Percentiles rank a stretch among this genome's conserved stretches.
These are phyloP conservation scores for Cryptococcus sp. DNA, from an alignment of 1,284 basidiomycete genomes.

Conservation along the genomic window DNA sequence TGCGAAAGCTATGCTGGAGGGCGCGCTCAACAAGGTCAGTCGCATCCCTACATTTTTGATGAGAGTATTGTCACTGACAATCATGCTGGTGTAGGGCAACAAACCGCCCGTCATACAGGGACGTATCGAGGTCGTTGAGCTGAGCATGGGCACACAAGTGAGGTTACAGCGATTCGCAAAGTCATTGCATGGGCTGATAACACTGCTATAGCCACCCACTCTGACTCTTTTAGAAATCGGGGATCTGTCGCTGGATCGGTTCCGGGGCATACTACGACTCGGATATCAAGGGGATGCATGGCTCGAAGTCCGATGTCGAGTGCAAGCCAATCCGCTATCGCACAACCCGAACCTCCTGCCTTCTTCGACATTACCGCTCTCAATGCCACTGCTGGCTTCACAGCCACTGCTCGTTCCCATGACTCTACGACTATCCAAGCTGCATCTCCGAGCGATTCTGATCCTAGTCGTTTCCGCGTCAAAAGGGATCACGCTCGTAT, in stretches of 20 bases:
- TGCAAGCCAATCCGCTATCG: constrained; percentile 63
- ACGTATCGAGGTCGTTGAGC: constrained; percentile 93
- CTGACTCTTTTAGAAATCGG: constrained; percentile 97
- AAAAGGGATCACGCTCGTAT: constrained; percentile 97
- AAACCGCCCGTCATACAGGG: constrained; percentile 98
- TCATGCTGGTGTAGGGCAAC: constrained; percentile 60
- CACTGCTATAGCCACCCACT: constrained; percentile 79
- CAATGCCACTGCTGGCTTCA: constrained; percentile 82
- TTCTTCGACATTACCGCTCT: constrained; percentile 70
- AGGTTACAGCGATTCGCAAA: constrained; percentile 32
- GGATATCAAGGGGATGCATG: constrained; percentile 96
- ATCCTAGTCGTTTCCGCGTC: constrained; percentile 95
- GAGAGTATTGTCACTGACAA: background rate
- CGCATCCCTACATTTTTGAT: background rate
- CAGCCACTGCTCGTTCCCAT: constrained; percentile 95
- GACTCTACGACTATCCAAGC: constrained; percentile 92
- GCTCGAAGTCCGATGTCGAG: constrained; percentile 92
- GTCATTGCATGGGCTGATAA: background rate
- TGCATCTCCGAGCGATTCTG: constrained; percentile 92
- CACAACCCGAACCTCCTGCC: constrained; percentile 83
- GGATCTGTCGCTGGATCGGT: constrained; percentile 92
- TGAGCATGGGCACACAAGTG: constrained; percentile 97
- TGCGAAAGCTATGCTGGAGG: constrained; percentile 90
- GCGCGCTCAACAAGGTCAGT: constrained; percentile 81
- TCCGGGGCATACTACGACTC: constrained; percentile 93